These are phyloP conservation scores for Coemansia sp. DNA, from an alignment of 192 early-diverging fungal species.

Conservation along the genomic window DNA sequence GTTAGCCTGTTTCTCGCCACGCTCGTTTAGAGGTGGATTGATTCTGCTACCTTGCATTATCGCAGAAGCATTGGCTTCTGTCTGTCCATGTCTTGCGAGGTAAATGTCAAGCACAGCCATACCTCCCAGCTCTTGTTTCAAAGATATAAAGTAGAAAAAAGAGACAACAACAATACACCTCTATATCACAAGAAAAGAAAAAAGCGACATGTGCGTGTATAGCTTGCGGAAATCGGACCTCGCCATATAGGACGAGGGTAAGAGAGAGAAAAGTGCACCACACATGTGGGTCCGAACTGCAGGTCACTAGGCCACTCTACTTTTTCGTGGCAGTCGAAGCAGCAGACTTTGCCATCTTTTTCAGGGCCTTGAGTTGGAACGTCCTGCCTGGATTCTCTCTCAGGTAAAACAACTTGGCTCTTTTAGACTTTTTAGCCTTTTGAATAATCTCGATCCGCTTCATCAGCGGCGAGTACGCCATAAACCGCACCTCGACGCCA, in stretches of 20 bases:
- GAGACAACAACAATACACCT: neutral
- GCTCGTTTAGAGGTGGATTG: slow-evolving; percentile 34
- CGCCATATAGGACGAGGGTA: neutral
- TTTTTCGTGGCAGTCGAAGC: slow-evolving; percentile 17
- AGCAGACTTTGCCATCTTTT: slow-evolving; percentile 31
- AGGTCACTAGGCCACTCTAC: neutral
- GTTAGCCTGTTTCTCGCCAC: slow-evolving; percentile 28
- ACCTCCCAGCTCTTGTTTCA: neutral
- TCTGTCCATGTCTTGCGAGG: slow-evolving; percentile 49
- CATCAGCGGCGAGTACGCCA: slow-evolving; percentile 74
- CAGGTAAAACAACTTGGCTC: slow-evolving; percentile 77
- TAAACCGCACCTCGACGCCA: slow-evolving; percentile 74
- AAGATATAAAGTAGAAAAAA: neutral
- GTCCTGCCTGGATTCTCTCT: slow-evolving; percentile 74
- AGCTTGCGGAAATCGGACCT: neutral
- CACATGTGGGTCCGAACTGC: too few relatives aligned
- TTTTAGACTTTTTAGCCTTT: slow-evolving; percentile 60
- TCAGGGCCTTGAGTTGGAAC: slow-evolving; percentile 58
- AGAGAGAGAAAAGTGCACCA: neutral
- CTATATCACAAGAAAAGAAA: slow-evolving; percentile 2
- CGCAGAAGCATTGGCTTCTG: slow-evolving; percentile 33
- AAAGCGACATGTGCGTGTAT: neutral
- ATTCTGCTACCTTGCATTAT: slow-evolving; percentile 37
- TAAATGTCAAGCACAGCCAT: slow-evolving; percentile 29
- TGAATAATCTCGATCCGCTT: slow-evolving; percentile 70